phyloP scores from a whole-genome alignment of 2,329 filamentous ascomycete species.

The Zymoseptoria tritici region DNA sequence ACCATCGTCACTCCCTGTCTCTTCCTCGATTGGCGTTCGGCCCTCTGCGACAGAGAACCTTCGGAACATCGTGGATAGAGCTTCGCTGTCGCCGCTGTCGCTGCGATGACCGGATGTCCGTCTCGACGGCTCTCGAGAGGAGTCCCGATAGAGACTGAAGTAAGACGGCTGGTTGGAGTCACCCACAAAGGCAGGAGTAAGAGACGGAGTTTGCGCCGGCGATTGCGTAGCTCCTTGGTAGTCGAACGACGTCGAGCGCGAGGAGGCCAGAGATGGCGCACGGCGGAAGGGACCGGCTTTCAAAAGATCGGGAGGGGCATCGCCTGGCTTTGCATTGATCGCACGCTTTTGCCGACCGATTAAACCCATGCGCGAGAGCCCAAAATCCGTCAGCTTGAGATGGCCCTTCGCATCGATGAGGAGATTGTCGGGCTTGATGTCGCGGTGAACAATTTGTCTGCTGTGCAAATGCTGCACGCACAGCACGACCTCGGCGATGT shows the following conservation, averaged over 20 bases:
- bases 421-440: constrained; percentile 93
- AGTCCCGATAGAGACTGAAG: constrained; percentile 67
- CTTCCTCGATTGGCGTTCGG: constrained; percentile 65
- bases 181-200: constrained; percentile 66
- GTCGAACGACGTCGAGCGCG: constrained; percentile 88
- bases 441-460: constrained; percentile 90
- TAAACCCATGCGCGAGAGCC: constrained; percentile 91
- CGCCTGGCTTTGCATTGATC: constrained; percentile 65
- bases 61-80: constrained; percentile 70
- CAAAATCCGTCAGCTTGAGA: constrained; percentile 94
- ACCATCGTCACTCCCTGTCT: constrained; percentile 60
- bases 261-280: constrained; percentile 77
- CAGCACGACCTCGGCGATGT: constrained; percentile 91
- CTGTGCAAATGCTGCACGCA: constrained; percentile 94
- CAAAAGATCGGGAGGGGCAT: constrained; percentile 84
- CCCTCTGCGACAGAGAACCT: constrained; percentile 53
- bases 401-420: constrained; percentile 96
- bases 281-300: constrained; percentile 88
- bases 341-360: constrained; percentile 94
- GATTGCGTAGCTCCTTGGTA: constrained; percentile 67
- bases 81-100: constrained; percentile 87
- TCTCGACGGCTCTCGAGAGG: constrained; percentile 49
- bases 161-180: constrained; percentile 82
- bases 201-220: constrained; percentile 74
- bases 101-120: constrained; percentile 77